Evolutionary conservation across 768 basidiomycete genomes (phyloP), one percentile per base, ranked within the genome.

Genomic region (Pisolithus tinctorius): DNA sequence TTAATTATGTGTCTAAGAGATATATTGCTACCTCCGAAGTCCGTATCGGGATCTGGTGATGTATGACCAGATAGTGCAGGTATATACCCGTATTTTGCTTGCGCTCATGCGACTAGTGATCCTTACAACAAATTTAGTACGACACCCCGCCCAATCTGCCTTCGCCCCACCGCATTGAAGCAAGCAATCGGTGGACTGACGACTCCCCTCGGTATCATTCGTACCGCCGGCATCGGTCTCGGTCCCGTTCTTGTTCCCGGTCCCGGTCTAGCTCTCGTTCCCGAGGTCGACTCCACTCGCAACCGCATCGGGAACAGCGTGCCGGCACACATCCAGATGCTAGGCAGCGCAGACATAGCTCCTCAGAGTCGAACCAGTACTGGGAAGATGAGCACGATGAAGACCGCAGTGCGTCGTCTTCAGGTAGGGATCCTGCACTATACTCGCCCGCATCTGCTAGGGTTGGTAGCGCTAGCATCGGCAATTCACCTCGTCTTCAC

Each of bases 1-100:
- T 41, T 41, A 41, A 41, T 16, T 26, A 30, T 50, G 38, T 46
- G 10, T 45, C 16, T 55, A 14, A 93, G 93, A 97, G 69, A 77
- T 96, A 37, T 96, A 95, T 64, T 81, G 79, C 39, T 97, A 88
- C 64, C 75, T 95, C 17, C 79, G 93, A 47, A 94, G 92, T 8
- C 93, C 93, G 2, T 95, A 82, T 66, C 82, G 82, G 59, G 91
- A 93, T 66, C 75, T 96, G 23, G 78, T 82, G 47, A 74, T 80
- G 10, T 97, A 94, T 62, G 93, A 97, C 64, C 75, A 75, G 13
- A 76, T 81, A 5, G 88, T 82, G 13, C 93, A 96, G 80, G 93
- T 88, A 58, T 55, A 51, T 38, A 5, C 27, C 44, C 29, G 7
- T n/a, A 16, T 29, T 50, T 23, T 47, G 14, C 4, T 25, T 38